These are phyloP conservation scores for Diversispora epigaea DNA, from an alignment of 192 early-diverging fungal species.

Conservation along the genomic window DNA sequence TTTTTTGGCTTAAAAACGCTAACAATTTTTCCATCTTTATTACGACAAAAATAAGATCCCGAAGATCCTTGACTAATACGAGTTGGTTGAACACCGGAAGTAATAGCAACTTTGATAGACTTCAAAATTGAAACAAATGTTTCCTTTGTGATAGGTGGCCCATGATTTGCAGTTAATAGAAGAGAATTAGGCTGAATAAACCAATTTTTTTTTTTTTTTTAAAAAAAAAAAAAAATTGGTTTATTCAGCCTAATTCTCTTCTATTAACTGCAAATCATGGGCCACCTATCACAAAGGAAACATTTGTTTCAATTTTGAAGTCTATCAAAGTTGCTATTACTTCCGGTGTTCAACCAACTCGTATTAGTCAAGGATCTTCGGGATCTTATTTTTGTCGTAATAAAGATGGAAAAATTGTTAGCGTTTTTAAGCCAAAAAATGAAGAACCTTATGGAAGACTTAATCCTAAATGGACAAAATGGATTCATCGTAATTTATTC, in stretches of 20 bases:
- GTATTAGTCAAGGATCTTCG: constrained; percentile 75
- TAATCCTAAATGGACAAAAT: constrained; percentile 90
- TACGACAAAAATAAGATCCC: constrained; percentile 88
- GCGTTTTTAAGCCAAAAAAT: constrained; percentile 88
- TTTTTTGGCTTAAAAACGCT: constrained; percentile 90
- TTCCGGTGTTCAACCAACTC: constrained; percentile 45
- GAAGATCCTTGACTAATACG: constrained; percentile 76
- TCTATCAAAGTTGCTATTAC: constrained; percentile 54
- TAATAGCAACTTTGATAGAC: constrained; percentile 54
- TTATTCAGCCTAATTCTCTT: background rate
- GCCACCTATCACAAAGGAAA: constrained; percentile 47
- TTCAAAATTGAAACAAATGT: constrained; percentile 47
- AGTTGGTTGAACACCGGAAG: constrained; percentile 44
- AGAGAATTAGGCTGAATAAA: background rate
- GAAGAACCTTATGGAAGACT: constrained; percentile 68
- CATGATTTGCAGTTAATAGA: constrained; percentile 34
- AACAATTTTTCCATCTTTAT: constrained; percentile 71
- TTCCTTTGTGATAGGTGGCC: constrained; percentile 47
- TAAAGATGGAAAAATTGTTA: constrained; percentile 71
- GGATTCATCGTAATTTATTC: constrained; percentile 83
- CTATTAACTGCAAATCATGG: constrained; percentile 35
- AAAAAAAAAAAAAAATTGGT: background rate
- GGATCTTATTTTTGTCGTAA: constrained; percentile 91
- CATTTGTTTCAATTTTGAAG: constrained; percentile 46
- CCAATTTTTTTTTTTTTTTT: background rate